These are phyloP conservation scores for Nannochloropsis salina DNA, from an alignment of 108 stramenopile species.

Conservation along the genomic window DNA sequence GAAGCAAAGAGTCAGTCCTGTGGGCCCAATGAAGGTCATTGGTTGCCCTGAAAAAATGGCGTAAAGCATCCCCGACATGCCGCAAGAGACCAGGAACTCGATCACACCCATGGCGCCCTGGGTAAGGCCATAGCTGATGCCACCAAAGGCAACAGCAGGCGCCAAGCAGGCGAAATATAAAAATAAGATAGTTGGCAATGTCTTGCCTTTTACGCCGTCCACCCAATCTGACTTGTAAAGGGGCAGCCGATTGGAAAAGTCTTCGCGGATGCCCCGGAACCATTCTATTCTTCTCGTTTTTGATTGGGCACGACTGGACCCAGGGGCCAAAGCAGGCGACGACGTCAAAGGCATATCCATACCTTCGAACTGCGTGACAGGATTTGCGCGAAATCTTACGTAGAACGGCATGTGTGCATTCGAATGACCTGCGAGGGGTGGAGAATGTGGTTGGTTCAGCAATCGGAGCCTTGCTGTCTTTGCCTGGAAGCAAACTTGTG, in stretches of 20 bases:
- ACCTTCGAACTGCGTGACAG: neutral
- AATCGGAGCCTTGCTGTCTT: neutral
- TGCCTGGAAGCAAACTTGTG: too few relatives aligned
- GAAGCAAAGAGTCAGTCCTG: conserved; percentile 86
- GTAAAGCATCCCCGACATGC: conserved; percentile 77
- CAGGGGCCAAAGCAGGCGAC: neutral
- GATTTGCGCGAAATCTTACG: neutral
- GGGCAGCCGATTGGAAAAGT: neutral
- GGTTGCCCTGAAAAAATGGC: conserved; percentile 81
- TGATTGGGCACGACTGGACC: neutral
- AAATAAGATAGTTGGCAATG: conserved; percentile 60
- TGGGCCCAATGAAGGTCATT: conserved; percentile 94
- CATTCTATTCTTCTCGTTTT: neutral
- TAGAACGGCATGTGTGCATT: neutral
- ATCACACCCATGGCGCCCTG: conserved; percentile 74
- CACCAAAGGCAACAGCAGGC: conserved; percentile 88
- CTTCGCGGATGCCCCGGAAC: neutral
- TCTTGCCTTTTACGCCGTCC: conserved; percentile 45
- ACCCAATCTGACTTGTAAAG: conserved; percentile 48
- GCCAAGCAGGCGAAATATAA: conserved; percentile 89
- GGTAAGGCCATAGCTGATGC: conserved; percentile 59
- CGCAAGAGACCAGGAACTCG: conserved; percentile 77
- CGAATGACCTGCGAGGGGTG: neutral
- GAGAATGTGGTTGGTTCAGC: neutral
- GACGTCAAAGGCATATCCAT: neutral